Evolutionary conservation across 2,329 filamentous ascomycete species (phyloP).

Genomic region (Myriosclerotinia duriaeana): DNA sequence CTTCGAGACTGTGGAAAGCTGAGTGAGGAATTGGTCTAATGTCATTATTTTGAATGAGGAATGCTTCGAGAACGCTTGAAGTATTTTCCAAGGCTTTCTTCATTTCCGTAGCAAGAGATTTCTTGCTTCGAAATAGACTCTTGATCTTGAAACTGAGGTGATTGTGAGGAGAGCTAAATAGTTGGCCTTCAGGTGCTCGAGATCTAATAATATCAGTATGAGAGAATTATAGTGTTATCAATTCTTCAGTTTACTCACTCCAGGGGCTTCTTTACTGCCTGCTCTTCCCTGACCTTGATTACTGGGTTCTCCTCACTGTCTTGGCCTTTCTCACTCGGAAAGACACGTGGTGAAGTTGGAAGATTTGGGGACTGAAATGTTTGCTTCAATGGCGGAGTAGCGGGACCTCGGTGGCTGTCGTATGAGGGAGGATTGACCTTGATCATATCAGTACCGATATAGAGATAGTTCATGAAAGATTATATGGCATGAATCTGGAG

Average conservation of each 20-base stretch:
- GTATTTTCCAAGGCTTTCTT: constrained; percentile 28
- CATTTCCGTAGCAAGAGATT: constrained; percentile 37
- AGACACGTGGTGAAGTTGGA: background rate
- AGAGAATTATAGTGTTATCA: background rate
- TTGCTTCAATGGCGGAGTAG: background rate
- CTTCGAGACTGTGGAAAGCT: constrained; percentile 36
- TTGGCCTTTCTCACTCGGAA: background rate
- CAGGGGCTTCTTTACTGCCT: background rate
- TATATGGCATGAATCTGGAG: background rate
- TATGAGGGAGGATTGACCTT: constrained; percentile 25
- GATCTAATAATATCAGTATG: constrained; percentile 28
- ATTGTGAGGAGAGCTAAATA: constrained; percentile 33
- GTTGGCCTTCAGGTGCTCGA: constrained; percentile 25
- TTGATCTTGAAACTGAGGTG: constrained; percentile 33
- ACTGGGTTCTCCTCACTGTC: background rate
- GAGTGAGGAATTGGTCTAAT: constrained; percentile 34
- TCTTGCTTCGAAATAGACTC: constrained; percentile 35
- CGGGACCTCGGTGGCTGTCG: constrained; percentile 14
- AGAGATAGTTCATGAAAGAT: background rate
- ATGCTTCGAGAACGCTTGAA: constrained; percentile 33
- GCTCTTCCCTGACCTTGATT: background rate
- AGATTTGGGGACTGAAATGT: background rate
- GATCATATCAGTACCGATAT: background rate
- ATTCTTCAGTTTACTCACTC: background rate
- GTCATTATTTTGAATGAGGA: constrained; percentile 28